These are phyloP conservation scores for Calonectria honghensis DNA, from an alignment of 2,329 filamentous ascomycete species.

Conservation along the genomic window DNA sequence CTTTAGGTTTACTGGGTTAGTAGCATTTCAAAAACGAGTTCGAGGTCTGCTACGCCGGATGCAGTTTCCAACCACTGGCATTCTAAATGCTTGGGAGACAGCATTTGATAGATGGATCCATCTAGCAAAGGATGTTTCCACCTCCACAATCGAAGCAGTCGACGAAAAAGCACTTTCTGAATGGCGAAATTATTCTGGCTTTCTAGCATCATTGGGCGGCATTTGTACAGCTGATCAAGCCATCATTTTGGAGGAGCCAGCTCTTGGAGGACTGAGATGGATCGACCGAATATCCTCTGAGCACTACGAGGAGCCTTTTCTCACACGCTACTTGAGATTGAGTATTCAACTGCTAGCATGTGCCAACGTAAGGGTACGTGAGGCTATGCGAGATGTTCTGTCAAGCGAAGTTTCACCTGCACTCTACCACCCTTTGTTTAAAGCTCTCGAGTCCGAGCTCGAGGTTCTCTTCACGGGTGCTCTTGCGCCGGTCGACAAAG, in stretches of 20 bases:
- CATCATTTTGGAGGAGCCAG: conserved; percentile 74
- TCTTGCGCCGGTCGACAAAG: conserved; percentile 70
- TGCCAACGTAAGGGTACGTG: conserved; percentile 77
- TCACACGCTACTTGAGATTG: conserved; percentile 76
- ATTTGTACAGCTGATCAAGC: conserved; percentile 78
- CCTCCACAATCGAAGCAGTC: conserved; percentile 68
- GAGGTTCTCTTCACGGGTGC: conserved; percentile 77
- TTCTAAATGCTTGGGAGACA: conserved; percentile 79
- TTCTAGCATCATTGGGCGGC: conserved; percentile 80
- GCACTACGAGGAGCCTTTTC: conserved; percentile 75
- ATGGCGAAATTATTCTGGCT: conserved; percentile 82
- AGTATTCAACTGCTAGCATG: conserved; percentile 80
- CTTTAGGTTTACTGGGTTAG: conserved; percentile 80
- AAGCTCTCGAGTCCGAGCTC: conserved; percentile 78
- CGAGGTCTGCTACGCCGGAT: conserved; percentile 76
- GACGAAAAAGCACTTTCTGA: conserved; percentile 76
- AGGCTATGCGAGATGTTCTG: conserved; percentile 80
- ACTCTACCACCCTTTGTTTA: conserved; percentile 78
- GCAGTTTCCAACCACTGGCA: conserved; percentile 78
- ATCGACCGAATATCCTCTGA: conserved; percentile 78
- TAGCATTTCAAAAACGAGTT: conserved; percentile 81
- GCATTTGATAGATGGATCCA: conserved; percentile 80
- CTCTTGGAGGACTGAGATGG: conserved; percentile 76
- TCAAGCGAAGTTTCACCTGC: conserved; percentile 78
- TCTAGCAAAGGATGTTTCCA: conserved; percentile 78